These are phyloP conservation scores for Scytalidium lignicola DNA, from an alignment of 2,329 filamentous ascomycete species.

Conservation along the genomic window DNA sequence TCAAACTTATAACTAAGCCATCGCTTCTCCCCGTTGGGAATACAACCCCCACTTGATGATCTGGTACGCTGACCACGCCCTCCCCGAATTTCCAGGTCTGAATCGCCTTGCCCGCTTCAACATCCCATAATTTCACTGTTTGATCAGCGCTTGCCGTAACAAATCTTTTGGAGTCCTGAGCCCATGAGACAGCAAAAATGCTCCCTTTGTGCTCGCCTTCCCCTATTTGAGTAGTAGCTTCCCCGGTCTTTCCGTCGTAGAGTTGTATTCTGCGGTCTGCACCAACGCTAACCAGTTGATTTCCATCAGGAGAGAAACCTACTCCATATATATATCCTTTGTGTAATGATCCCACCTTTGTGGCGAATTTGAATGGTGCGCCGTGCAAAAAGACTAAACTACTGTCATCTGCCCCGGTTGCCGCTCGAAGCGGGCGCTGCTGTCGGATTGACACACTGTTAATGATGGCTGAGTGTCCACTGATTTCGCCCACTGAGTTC, in stretches of 20 bases:
- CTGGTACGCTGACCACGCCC: conserved; percentile 61
- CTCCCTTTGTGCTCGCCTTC: conserved; percentile 86
- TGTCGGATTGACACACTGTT: conserved; percentile 88
- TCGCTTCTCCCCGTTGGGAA: conserved; percentile 81
- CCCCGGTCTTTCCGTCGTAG: conserved; percentile 94
- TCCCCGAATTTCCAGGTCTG: conserved; percentile 86
- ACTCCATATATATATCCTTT: conserved; percentile 85
- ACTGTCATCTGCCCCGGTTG: conserved; percentile 86
- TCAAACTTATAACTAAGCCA: conserved; percentile 83
- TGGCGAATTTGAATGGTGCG: conserved; percentile 92
- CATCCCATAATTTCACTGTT: conserved; percentile 92
- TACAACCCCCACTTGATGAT: conserved; percentile 93
- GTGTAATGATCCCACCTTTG: conserved; percentile 73
- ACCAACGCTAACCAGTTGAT: conserved; percentile 76
- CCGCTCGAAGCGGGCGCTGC: conserved; percentile 84
- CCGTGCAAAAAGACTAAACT: conserved; percentile 90
- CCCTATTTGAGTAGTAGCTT: conserved; percentile 70
- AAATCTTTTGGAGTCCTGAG: conserved; percentile 76
- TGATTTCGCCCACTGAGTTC: conserved; percentile 92
- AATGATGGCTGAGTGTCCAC: conserved; percentile 83
- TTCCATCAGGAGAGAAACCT: conserved; percentile 86
- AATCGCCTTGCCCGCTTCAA: conserved; percentile 67
- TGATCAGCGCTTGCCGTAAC: conserved; percentile 92
- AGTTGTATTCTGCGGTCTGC: conserved; percentile 91
- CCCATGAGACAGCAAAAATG: conserved; percentile 90